These are phyloP conservation scores for Melaleuca quinquenervia DNA, from an alignment of 345 rosid species.

Conservation along the genomic window DNA sequence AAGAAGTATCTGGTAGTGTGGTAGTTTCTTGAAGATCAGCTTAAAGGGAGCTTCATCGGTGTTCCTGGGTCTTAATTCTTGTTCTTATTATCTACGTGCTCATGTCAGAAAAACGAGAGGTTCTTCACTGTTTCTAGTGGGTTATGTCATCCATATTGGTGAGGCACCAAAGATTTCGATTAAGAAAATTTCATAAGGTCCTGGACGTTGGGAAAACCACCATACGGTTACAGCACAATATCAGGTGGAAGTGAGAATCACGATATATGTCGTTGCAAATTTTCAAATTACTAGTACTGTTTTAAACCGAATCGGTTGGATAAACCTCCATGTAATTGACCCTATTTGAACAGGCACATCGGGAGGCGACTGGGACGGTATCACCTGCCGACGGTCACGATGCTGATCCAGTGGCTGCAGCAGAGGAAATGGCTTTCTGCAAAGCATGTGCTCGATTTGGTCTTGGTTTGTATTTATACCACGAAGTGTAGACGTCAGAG, in stretches of 20 bases:
- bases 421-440: slow-evolving; percentile 96
- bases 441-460: slow-evolving; percentile 95
- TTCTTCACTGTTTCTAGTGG: too few relatives aligned
- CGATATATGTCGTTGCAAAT: neutral
- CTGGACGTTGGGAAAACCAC: neutral
- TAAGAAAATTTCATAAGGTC: neutral
- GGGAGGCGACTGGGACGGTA: slow-evolving; percentile 85
- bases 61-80: neutral
- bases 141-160: neutral
- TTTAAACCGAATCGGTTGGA: neutral
- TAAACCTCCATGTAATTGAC: neutral
- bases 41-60: neutral
- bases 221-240: neutral
- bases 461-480: slow-evolving; percentile 85
- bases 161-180: neutral
- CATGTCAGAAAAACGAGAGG: neutral
- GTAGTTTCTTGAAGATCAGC: neutral
- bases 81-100: neutral
- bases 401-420: slow-evolving; percentile 74
- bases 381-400: slow-evolving; percentile 29
- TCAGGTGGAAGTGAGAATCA: neutral
- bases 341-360: slow-evolving; percentile 54
- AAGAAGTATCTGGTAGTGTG: neutral
- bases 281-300: neutral
- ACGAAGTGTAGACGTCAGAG: slow-evolving; percentile 36